A percentile compares a stretch with the other conserved stretches of the same genome.
These are phyloP conservation scores for Mycosphaerella sp. DNA, from an alignment of 2,329 filamentous ascomycete genomes.

Conservation along the genomic window DNA sequence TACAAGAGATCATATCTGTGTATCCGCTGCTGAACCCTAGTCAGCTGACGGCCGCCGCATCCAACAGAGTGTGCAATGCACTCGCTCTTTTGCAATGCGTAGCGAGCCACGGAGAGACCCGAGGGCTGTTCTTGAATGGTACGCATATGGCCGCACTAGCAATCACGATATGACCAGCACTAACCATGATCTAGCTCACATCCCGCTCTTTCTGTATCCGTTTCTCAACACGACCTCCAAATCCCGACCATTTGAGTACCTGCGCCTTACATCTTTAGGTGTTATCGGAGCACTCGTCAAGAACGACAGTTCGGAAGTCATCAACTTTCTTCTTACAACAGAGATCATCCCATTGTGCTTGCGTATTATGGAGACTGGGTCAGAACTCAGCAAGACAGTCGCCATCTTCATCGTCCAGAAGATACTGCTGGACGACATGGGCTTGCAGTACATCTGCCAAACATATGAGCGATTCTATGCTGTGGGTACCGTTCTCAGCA, in stretches of 20 bases:
- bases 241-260: conserved; percentile 93
- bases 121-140: conserved; percentile 91
- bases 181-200: conserved; percentile 62
- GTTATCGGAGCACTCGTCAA: conserved; percentile 97
- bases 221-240: conserved; percentile 99
- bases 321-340: conserved; percentile 96
- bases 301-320: conserved; percentile 97
- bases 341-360: conserved; percentile 98
- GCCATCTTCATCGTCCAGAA: conserved; percentile 99
- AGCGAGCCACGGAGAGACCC: conserved; percentile 92
- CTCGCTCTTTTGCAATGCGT: conserved; percentile 94
- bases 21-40: conserved; percentile 95
- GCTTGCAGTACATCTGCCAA: conserved; percentile 95
- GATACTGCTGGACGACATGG: conserved; percentile 93
- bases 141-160: conserved; percentile 28
- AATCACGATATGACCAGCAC: conserved; percentile 2
- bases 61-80: conserved; percentile 95
- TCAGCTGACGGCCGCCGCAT: conserved; percentile 93
- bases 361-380: conserved; percentile 98
- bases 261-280: conserved; percentile 88
- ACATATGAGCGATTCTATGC: conserved; percentile 99
- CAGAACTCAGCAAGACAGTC: conserved; percentile 96
- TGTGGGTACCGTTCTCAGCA: conserved; percentile 92
- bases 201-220: conserved; percentile 93
- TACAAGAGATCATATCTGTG: conserved; percentile 98